Conservation (phyloP, 805 yeast species). For the Ogataea degrootiae region DNA sequence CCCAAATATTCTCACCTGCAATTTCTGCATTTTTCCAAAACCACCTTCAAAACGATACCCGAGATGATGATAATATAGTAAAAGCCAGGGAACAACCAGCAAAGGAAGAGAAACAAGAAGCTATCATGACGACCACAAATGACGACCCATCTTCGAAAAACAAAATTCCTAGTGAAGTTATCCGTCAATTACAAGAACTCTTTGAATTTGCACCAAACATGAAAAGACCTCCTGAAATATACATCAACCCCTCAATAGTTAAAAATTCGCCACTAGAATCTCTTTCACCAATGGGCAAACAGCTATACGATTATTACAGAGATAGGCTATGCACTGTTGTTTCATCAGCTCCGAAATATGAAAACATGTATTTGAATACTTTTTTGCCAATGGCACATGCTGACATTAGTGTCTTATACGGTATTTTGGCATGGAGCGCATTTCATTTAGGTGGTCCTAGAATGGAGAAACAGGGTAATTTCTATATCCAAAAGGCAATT, state of each 20-base stretch:
- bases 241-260: conserved; percentile 27
- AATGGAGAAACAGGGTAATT: conserved; percentile 44
- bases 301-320: conserved; percentile 45
- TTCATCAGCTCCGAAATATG: conserved; percentile 45
- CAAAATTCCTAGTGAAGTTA: neutral
- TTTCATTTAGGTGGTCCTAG: conserved; percentile 41
- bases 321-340: conserved; percentile 39
- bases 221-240: conserved; percentile 12
- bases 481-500: conserved; percentile 44
- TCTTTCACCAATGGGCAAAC: conserved; percentile 32
- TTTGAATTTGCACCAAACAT: conserved; percentile 11
- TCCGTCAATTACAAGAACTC: conserved; percentile 11
- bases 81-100: too few relatives aligned
- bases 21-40: conserved; percentile 22
- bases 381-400: conserved; percentile 52
- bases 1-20: conserved; percentile 22
- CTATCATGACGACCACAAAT: neutral
- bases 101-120: neutral
- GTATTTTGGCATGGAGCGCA: conserved; percentile 52
- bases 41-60: conserved; percentile 8
- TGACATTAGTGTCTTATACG: conserved; percentile 47
- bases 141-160: neutral
- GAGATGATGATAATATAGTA: neutral
- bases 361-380: conserved; percentile 47
- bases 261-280: conserved; percentile 22